Base-by-base conservation (phyloP, 2,329 filamentous ascomycete species). In the Aspergillus felis region DNA sequence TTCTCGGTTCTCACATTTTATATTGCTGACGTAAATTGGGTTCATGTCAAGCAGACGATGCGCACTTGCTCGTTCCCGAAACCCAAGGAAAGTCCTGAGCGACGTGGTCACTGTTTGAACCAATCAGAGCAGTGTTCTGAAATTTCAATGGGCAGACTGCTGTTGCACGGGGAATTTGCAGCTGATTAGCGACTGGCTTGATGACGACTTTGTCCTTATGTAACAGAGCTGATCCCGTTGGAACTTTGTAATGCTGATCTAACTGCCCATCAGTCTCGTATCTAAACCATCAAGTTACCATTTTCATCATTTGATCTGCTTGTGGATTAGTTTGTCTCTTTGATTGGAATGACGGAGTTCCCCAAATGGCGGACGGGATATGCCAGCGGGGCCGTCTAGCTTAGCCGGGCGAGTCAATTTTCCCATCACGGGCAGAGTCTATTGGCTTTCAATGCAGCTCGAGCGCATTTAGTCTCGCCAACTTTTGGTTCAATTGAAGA, bases 331-430 rank as follows among this genome's bases (percentile, higher is more conserved):
- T 14, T 38, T 60, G 51, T 58, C 57, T 35, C 51, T 53, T 53
- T 32, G 29, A 50, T 20, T 56, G 58, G 52, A 38, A 55, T 46
- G 35, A 56, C 28, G 48, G 51, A 47, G 54, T 54, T 46, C 57
- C 60, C 62, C 60, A 64, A 64, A 59, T 61, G 61, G 63, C 57
- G 60, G 62, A 61, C 62, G 63, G 63, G 63, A 65, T 59, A 57
- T n/a, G 57, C 50, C 60, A 57, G 63, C 59, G 63, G 63, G 62
- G 59, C 63, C 60, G 62, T 57, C 59, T 62, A 63, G 61, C 44
- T 56, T 59, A 64, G 58, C 57, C 63, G 59, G 44, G 60, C 58
- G 56, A 64, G 63, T 61, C 63, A 65, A 65, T 62, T 58, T 53
- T 60, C 55, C 57, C 57, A 47, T 61, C 54, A 56, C 49, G 53